Evolutionary conservation across 1,284 basidiomycete genomes (phyloP).

Genomic region (Sphagnurus paluster): DNA sequence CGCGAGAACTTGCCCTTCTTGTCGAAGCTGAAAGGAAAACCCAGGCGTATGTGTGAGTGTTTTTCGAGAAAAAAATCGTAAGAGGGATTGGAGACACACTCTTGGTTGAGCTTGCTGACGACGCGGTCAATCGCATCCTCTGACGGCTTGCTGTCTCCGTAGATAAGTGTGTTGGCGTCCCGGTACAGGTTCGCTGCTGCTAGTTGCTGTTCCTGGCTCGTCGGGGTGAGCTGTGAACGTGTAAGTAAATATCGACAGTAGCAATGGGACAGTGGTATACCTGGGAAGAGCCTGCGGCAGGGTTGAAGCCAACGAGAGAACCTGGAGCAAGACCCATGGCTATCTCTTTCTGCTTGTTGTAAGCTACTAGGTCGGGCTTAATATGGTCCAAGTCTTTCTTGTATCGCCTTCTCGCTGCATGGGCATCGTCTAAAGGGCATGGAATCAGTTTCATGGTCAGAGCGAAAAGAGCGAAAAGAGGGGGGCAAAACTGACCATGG

Average conservation of each 20-base stretch:
- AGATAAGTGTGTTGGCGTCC: conserved; percentile 87
- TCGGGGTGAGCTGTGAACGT: conserved; percentile 45
- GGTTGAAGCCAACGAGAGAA: conserved; percentile 55
- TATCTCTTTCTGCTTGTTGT: conserved; percentile 85
- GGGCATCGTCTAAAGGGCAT: conserved; percentile 75
- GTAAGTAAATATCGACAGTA: background rate
- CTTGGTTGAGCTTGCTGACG: conserved; percentile 88
- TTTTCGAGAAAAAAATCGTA: no score
- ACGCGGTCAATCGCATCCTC: conserved; percentile 96
- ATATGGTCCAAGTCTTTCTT: conserved; percentile 87
- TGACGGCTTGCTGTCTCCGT: conserved; percentile 91
- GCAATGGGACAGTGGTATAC: conserved; percentile 26
- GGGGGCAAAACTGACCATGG: conserved; percentile 41
- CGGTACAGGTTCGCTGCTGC: conserved; percentile 84
- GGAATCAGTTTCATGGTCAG: background rate
- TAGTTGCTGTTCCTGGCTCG: conserved; percentile 62
- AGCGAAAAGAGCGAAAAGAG: conserved; percentile 5
- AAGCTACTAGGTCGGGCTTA: conserved; percentile 84
- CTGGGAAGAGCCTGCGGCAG: conserved; percentile 43
- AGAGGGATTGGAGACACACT: conserved; percentile 56
- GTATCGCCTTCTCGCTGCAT: conserved; percentile 86
- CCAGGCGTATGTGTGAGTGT: no score
- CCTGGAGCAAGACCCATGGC: conserved; percentile 75
- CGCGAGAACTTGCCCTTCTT: conserved; percentile 87
- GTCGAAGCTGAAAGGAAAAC: conserved; percentile 60